A percentile compares a stretch with the other conserved stretches of the same genome.
phyloP scores from a whole-genome alignment of 495 filamentous ascomycete species.

The Opeltia flavorubescens region DNA sequence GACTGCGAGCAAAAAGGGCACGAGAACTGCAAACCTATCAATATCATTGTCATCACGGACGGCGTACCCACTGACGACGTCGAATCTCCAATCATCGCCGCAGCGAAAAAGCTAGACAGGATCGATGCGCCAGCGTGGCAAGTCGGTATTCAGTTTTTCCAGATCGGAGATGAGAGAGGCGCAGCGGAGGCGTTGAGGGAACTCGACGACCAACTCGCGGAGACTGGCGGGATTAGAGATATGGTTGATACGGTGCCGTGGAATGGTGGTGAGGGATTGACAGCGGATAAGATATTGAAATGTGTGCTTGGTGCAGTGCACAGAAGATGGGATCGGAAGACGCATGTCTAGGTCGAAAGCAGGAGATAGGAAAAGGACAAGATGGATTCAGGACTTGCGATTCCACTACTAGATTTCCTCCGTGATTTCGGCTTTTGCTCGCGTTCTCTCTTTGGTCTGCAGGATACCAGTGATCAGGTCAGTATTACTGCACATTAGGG shows the following conservation, averaged over 20 bases:
- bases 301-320: constrained; percentile 62
- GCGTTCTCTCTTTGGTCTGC: too few species aligned
- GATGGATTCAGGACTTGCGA: too few species aligned
- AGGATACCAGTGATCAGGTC: too few species aligned
- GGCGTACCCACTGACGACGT: constrained; percentile 74
- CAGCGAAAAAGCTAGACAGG: constrained; percentile 57
- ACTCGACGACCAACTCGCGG: constrained; percentile 63
- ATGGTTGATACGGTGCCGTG: constrained; percentile 88
- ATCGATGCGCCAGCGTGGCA: constrained; percentile 68
- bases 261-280: constrained; percentile 26
- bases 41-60: constrained; percentile 90
- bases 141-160: constrained; percentile 93
- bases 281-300: constrained; percentile 66
- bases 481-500: too few species aligned
- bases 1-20: constrained; percentile 25
- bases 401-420: too few species aligned
- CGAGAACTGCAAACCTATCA: constrained; percentile 60
- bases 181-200: constrained; percentile 53
- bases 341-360: too few species aligned
- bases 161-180: constrained; percentile 62
- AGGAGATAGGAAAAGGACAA: background rate
- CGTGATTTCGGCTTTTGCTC: too few species aligned
- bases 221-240: constrained; percentile 49
- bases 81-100: constrained; percentile 51
- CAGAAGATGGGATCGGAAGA: constrained; percentile 35